phyloP scores from a whole-genome alignment of 1,284 basidiomycete genomes.

The Fomitopsis palustris region DNA sequence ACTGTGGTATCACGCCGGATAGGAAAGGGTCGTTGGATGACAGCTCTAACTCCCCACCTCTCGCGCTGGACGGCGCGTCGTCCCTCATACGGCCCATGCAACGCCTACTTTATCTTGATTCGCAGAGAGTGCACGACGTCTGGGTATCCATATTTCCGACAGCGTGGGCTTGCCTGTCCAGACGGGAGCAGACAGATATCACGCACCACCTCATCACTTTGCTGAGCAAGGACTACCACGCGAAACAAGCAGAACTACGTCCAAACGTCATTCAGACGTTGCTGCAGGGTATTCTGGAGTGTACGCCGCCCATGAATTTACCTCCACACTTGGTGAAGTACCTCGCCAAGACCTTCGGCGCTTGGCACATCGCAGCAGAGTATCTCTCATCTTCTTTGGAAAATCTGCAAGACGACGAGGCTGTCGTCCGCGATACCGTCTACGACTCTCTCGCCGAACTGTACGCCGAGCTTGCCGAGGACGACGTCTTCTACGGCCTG shows the following conservation, averaged over 20 bases:
- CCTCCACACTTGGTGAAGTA: conserved; percentile 97
- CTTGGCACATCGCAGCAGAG: conserved; percentile 92
- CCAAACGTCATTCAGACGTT: conserved; percentile 96
- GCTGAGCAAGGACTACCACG: conserved; percentile 92
- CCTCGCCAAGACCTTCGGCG: conserved; percentile 93
- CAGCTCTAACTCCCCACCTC: conserved; percentile 28
- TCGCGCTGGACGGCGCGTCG: conserved; percentile 48
- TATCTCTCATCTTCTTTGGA: conserved; percentile 82
- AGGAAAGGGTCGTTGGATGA: conserved; percentile 30
- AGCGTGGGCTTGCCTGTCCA: conserved; percentile 84
- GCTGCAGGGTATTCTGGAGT: conserved; percentile 81
- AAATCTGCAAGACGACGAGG: conserved; percentile 78
- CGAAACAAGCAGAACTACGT: conserved; percentile 85
- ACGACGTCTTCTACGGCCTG: conserved; percentile 96
- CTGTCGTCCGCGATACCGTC: conserved; percentile 78
- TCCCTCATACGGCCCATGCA: conserved; percentile 77
- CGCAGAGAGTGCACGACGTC: conserved; percentile 73
- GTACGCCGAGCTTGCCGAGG: conserved; percentile 94
- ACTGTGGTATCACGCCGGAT: conserved; percentile 41
- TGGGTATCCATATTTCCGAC: conserved; percentile 93
- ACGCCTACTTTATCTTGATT: conserved; percentile 81
- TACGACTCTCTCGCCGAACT: conserved; percentile 93
- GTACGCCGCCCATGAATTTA: conserved; percentile 82
- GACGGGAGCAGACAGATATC: conserved; percentile 87
- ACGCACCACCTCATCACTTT: conserved; percentile 90